phyloP scores from a whole-genome alignment of 176 grass and related monocot genomes.

The Olyra latifolia region DNA sequence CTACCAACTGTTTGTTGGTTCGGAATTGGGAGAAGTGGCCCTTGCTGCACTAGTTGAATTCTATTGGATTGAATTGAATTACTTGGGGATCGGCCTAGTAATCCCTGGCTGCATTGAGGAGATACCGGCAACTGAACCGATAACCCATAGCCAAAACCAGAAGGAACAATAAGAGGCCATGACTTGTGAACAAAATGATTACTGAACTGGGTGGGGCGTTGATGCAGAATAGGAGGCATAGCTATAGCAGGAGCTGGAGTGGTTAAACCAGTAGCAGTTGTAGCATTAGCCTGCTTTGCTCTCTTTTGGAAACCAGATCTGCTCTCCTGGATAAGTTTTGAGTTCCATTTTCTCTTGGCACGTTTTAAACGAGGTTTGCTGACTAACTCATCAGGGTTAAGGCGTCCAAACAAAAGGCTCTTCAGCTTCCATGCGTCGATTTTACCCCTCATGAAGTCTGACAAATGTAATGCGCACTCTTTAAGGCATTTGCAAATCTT shows the following conservation, averaged over 20 bases:
- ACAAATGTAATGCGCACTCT: slow-evolving; percentile 46
- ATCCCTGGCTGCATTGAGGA: slow-evolving; percentile 18
- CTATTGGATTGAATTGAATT: neutral
- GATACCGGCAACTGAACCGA: neutral
- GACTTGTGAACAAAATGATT: neutral
- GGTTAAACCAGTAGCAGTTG: neutral
- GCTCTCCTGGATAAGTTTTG: neutral
- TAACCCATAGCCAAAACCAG: slow-evolving; percentile 32
- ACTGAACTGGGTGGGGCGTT: neutral
- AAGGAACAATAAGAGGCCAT: slow-evolving; percentile 34
- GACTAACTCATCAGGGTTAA: slow-evolving; percentile 15
- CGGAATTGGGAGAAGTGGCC: neutral
- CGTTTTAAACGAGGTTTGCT: neutral
- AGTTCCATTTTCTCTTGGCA: slow-evolving; percentile 16
- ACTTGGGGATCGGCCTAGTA: slow-evolving; percentile 15
- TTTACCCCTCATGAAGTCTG: slow-evolving; percentile 56
- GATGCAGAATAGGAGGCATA: neutral
- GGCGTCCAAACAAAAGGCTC: slow-evolving; percentile 49
- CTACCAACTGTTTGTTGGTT: neutral
- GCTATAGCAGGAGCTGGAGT: neutral
- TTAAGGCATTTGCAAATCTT: slow-evolving; percentile 53
- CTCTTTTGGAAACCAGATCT: slow-evolving; percentile 10
- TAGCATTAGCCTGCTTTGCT: neutral
- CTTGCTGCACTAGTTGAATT: slow-evolving; percentile 11
- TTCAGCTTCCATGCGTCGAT: slow-evolving; percentile 43